A percentile compares a stretch with the other conserved stretches of the same genome.
These are phyloP conservation scores for Curvularia sp. DNA, from an alignment of 2,329 filamentous ascomycete species.

Conservation along the genomic window DNA sequence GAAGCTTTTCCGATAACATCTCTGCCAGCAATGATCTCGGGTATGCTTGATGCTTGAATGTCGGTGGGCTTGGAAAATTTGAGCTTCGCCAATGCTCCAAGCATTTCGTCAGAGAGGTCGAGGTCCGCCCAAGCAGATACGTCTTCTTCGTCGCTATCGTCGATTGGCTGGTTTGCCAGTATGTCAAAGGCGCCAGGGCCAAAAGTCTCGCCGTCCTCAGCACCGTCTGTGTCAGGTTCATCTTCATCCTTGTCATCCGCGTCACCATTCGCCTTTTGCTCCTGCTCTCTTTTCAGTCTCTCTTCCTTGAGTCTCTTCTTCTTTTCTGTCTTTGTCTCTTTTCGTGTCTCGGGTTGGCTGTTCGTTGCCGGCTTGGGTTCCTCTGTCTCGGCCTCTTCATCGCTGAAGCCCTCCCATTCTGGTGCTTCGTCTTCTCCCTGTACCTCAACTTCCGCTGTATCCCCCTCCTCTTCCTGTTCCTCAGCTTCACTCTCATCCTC, in stretches of 20 bases:
- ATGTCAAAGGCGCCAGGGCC: slow-evolving; percentile 60
- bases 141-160: slow-evolving; percentile 67
- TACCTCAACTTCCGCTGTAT: background rate
- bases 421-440: slow-evolving; percentile 22
- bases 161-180: slow-evolving; percentile 59
- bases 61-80: slow-evolving; percentile 81
- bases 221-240: slow-evolving; percentile 30
- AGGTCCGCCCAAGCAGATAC: slow-evolving; percentile 80
- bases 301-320: slow-evolving; percentile 24
- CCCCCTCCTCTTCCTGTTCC: background rate
- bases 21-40: slow-evolving; percentile 79
- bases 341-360: slow-evolving; percentile 13
- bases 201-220: slow-evolving; percentile 36
- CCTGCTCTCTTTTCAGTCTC: slow-evolving; percentile 33
- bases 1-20: slow-evolving; percentile 96
- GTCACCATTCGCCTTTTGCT: slow-evolving; percentile 23
- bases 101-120: slow-evolving; percentile 72
- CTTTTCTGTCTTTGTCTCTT: slow-evolving; percentile 24
- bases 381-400: slow-evolving; percentile 12
- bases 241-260: slow-evolving; percentile 25
- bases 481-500: background rate
- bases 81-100: slow-evolving; percentile 78
- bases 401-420: slow-evolving; percentile 41
- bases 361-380: slow-evolving; percentile 46
- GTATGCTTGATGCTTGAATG: slow-evolving; percentile 82